Conservation (phyloP, 495 filamentous ascomycete genomes). For the Annulohypoxylon bovei region DNA sequence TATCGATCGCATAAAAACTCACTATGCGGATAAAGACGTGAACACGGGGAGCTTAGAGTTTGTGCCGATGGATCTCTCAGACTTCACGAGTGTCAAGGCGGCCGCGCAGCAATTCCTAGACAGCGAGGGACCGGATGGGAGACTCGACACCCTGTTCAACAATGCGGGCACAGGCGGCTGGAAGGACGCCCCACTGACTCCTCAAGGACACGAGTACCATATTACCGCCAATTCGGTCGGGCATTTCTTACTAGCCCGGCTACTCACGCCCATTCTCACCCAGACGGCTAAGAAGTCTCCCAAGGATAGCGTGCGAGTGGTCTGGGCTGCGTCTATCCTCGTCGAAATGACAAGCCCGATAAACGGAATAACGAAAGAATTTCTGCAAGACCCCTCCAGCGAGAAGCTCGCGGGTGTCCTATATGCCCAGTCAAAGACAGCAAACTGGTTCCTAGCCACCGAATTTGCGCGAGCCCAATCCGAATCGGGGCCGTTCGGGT, state of each 20-base stretch:
- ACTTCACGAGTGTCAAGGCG: conserved; percentile 41
- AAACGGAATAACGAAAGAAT: conserved; percentile 46
- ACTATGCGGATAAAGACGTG: conserved; percentile 26
- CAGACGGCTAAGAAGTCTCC: conserved; percentile 41
- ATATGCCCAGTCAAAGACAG: conserved; percentile 55
- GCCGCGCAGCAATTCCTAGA: conserved; percentile 26
- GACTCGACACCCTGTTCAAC: conserved; percentile 50
- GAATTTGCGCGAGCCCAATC: conserved; percentile 44
- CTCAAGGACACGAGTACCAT: conserved; percentile 53
- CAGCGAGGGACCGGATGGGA: conserved; percentile 45
- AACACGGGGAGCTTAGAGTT: conserved; percentile 38
- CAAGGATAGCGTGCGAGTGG: conserved; percentile 47
- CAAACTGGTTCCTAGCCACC: conserved; percentile 50
- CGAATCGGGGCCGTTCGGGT: conserved; percentile 14
- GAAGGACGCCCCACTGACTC: conserved; percentile 37
- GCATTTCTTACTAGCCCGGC: conserved; percentile 48
- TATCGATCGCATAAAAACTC: conserved; percentile 45
- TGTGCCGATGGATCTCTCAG: conserved; percentile 40
- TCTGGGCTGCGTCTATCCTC: conserved; percentile 49
- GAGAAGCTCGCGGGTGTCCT: conserved; percentile 40
- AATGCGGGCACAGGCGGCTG: conserved; percentile 51
- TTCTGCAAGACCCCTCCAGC: conserved; percentile 21
- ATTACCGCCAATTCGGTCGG: conserved; percentile 51
- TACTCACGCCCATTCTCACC: conserved; percentile 49
- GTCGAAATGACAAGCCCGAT: conserved; percentile 45